Percentiles rank a stretch among this genome's conserved stretches.
Evolutionary conservation across 176 grass and related monocot species (phyloP).

Genomic region (barley (Hordeum vulgare)): MorexV3_pseudomolecules_assembly NC_058519.1:171769413-171769912

Average conservation of each 20-base stretch:
- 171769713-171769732: neutral
- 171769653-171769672: neutral
- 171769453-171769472: too few species aligned
- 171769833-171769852: neutral
- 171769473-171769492: too few species aligned
- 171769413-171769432: too few species aligned
- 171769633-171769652: neutral
- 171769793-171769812: neutral
- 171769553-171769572: neutral
- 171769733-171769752: neutral
- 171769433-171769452: too few species aligned
- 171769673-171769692: neutral
- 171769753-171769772: neutral
- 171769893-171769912: slow-evolving; percentile 11
- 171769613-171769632: neutral
- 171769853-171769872: neutral
- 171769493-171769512: too few species aligned
- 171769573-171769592: neutral
- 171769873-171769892: neutral
- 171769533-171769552: neutral
- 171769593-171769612: neutral
- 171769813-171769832: neutral
- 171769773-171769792: neutral
- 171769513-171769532: too few species aligned
- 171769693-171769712: neutral